phyloP scores from a whole-genome alignment of 2,329 filamentous ascomycete species.

The Pseudocercospora cruenta region DNA sequence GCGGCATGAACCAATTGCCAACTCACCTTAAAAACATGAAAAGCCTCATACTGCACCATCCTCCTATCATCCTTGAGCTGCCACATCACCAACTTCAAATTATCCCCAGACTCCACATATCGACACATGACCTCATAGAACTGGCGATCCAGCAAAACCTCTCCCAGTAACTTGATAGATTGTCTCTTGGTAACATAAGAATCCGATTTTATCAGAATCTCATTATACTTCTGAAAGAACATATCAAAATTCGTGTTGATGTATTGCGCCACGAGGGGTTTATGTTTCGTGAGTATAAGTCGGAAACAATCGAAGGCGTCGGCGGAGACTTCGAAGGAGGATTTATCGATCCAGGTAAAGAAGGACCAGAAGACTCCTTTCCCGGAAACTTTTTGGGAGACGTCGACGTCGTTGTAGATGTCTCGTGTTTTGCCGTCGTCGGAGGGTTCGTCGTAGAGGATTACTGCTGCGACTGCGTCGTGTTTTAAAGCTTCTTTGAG shows the following conservation, averaged over 20 bases:
- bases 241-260: constrained; percentile 86
- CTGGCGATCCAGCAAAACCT: constrained; percentile 89
- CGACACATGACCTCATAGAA: constrained; percentile 99
- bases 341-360: constrained; percentile 96
- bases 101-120: constrained; percentile 92
- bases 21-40: constrained; percentile 93
- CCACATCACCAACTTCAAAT: constrained; percentile 98
- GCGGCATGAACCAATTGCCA: too few species aligned
- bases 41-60: constrained; percentile 99
- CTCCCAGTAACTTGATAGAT: constrained; percentile 94
- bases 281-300: constrained; percentile 92
- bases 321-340: constrained; percentile 93
- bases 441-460: constrained; percentile 87
- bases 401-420: constrained; percentile 64
- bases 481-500: constrained; percentile 88
- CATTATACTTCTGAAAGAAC: constrained; percentile 92
- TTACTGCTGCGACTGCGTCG: constrained; percentile 85
- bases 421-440: constrained; percentile 74
- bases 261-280: constrained; percentile 85
- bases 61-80: constrained; percentile 91
- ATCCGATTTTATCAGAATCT: constrained; percentile 82
- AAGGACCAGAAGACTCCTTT: constrained; percentile 94
- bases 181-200: constrained; percentile 98
- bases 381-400: constrained; percentile 73
- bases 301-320: constrained; percentile 98